phyloP scores from a whole-genome alignment of 805 yeast genomes.

The Sugiyamaella lignohabitans region DNA sequence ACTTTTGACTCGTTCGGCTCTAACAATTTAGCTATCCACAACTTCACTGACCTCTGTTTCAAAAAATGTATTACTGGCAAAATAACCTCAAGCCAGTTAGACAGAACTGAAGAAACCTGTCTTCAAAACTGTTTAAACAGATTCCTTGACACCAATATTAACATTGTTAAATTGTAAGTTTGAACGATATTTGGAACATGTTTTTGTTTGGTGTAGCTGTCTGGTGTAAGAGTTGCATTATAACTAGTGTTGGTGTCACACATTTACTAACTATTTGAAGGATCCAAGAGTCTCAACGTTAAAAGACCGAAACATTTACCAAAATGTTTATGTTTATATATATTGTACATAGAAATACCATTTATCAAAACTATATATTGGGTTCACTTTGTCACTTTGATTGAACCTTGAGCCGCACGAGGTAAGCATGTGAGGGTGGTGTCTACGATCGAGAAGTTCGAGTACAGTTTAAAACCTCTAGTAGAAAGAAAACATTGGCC shows the following conservation, averaged over 20 bases:
- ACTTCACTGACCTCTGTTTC: conserved; percentile 86
- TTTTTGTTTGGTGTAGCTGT: too few species aligned
- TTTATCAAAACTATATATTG: not conserved
- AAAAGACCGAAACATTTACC: too few species aligned
- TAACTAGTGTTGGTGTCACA: too few species aligned
- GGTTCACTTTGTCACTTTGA: too few species aligned
- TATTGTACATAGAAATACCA: conserved; percentile 1
- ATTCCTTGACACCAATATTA: conserved; percentile 80
- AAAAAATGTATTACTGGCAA: conserved; percentile 62
- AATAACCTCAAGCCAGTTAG: conserved; percentile 38
- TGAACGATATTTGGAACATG: too few species aligned
- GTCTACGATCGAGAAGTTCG: too few species aligned
- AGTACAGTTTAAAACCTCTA: too few species aligned
- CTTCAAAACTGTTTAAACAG: conserved; percentile 75
- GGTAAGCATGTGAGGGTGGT: too few species aligned
- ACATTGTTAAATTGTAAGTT: conserved; percentile 56
- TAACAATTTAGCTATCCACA: conserved; percentile 64
- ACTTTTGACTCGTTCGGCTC: too few species aligned
- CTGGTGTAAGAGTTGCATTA: too few species aligned
- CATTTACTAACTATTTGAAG: conserved; percentile 7
- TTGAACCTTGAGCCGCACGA: too few species aligned
- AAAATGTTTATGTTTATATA: not conserved
- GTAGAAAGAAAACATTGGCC: too few species aligned
- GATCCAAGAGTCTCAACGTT: conserved; percentile 20
- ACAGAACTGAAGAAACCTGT: conserved; percentile 59